Evolutionary conservation across 202 grass and related monocot species (phyloP).

Genomic region (Saccharum hybrid): DNA sequence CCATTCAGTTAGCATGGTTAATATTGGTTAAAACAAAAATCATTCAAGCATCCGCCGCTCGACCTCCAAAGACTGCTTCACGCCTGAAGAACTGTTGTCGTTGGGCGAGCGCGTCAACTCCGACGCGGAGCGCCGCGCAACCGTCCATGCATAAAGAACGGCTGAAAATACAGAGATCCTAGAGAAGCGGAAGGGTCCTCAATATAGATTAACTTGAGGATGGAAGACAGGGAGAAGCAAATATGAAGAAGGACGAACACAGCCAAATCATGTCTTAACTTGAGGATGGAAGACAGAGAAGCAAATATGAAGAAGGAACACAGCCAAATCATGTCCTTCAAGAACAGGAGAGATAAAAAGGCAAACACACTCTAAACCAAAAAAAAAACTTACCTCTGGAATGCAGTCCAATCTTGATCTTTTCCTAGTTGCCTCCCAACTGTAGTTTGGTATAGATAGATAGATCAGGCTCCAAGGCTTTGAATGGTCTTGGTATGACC

Average conservation of each 20-base stretch:
- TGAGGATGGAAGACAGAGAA: neutral
- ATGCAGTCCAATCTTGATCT: conserved; percentile 1
- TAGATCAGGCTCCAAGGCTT: neutral
- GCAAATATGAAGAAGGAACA: neutral
- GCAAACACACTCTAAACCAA: neutral
- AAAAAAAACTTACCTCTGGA: neutral
- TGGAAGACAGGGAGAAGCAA: neutral
- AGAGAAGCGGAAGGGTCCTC: neutral
- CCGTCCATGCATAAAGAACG: neutral
- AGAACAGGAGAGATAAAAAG: neutral
- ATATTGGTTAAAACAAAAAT: neutral
- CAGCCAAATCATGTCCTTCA: neutral
- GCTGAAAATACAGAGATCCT: neutral
- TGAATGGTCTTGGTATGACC: neutral
- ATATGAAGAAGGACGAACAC: neutral
- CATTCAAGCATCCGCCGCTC: no score
- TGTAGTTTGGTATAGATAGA: neutral
- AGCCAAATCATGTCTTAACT: neutral
- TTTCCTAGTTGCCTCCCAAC: neutral
- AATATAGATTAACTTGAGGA: neutral
- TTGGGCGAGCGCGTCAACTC: no score
- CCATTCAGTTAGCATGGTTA: neutral
- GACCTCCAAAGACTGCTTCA: no score
- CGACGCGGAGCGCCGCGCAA: no score
- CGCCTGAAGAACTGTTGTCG: no score